Conservation (phyloP, 2,329 filamentous ascomycete genomes). For the Pseudogymnoascus sp. region DNA sequence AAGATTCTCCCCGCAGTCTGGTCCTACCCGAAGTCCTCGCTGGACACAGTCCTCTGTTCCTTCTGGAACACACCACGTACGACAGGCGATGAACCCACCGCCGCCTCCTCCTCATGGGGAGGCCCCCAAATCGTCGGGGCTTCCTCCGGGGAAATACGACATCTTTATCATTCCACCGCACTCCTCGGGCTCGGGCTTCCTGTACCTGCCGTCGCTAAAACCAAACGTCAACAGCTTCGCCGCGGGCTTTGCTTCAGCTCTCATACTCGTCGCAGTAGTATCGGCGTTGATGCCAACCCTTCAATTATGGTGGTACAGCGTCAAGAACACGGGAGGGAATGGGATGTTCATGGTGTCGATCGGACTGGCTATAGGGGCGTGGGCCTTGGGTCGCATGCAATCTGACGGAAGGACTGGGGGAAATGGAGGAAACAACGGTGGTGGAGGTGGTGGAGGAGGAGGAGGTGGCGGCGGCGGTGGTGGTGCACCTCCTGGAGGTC, state of each 20-base stretch:
- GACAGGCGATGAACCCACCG: conserved; percentile 38
- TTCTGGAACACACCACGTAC: conserved; percentile 1
- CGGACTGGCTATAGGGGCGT: conserved; percentile 67
- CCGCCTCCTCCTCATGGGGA: conserved; percentile 79
- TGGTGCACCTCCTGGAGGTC: conserved; percentile 9
- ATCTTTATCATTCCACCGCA: conserved; percentile 95
- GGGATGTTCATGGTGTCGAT: conserved; percentile 65
- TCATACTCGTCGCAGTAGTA: conserved; percentile 66
- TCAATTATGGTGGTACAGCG: conserved; percentile 62
- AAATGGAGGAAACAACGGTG: conserved; percentile 26
- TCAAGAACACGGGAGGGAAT: conserved; percentile 63
- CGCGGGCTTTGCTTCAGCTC: conserved; percentile 71
- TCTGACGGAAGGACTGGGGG: conserved; percentile 31
- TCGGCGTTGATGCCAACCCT: conserved; percentile 65
- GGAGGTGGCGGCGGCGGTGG: conserved; percentile 14
- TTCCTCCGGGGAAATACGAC: conserved; percentile 88
- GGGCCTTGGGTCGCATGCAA: conserved; percentile 64
- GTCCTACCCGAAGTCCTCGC: not conserved
- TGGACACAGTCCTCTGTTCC: not conserved
- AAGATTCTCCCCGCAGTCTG: not conserved
- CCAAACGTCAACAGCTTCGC: conserved; percentile 86
- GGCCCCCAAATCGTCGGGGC: conserved; percentile 60
- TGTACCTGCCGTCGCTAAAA: conserved; percentile 86
- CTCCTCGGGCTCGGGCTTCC: conserved; percentile 77
- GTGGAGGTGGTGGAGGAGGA: conserved; percentile 16